These are phyloP conservation scores for Metschnikowia similis DNA, from an alignment of 805 yeast genomes.

Conservation along the genomic window DNA sequence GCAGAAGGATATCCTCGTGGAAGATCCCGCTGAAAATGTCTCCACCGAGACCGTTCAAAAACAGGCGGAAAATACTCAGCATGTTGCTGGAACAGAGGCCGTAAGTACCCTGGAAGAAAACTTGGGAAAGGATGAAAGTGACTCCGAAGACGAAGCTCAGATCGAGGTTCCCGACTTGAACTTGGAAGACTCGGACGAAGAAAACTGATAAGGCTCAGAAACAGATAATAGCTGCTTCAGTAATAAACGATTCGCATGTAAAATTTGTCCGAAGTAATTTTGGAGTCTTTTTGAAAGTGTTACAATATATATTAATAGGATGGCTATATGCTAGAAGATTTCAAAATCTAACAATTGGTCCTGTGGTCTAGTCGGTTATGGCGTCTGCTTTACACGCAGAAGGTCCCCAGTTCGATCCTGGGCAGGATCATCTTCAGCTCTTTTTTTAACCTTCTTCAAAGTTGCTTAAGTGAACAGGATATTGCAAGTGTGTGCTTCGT, in stretches of 20 bases:
- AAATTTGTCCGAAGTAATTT: no score
- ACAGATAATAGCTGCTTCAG: no score
- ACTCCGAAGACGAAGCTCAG: slow-evolving; percentile 35
- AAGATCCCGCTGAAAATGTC: not conserved
- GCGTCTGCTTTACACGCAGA: slow-evolving; percentile 99
- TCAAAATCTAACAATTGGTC: slow-evolving; percentile 43
- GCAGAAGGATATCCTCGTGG: slow-evolving; percentile 6
- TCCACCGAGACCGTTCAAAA: slow-evolving; percentile 5
- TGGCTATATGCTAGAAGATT: accelerated
- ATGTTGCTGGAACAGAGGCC: slow-evolving; percentile 2
- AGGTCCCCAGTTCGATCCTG: slow-evolving; percentile 99
- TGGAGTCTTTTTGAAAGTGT: not conserved
- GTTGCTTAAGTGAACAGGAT: no score
- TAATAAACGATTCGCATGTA: not conserved
- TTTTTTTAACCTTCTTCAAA: not conserved
- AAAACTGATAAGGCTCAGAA: slow-evolving; percentile 2
- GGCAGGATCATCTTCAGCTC: slow-evolving; percentile 94
- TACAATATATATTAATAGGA: no score
- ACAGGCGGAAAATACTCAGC: slow-evolving; percentile 2
- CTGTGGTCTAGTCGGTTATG: slow-evolving; percentile 99
- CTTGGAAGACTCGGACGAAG: slow-evolving; percentile 42
- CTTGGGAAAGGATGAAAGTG: slow-evolving; percentile 6
- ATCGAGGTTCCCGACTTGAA: slow-evolving; percentile 50
- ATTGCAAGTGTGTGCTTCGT: not conserved
- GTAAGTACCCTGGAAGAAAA: not conserved